Evolutionary conservation across 768 basidiomycete species (phyloP).

Genomic region (Phylloporus scabripes): DNA sequence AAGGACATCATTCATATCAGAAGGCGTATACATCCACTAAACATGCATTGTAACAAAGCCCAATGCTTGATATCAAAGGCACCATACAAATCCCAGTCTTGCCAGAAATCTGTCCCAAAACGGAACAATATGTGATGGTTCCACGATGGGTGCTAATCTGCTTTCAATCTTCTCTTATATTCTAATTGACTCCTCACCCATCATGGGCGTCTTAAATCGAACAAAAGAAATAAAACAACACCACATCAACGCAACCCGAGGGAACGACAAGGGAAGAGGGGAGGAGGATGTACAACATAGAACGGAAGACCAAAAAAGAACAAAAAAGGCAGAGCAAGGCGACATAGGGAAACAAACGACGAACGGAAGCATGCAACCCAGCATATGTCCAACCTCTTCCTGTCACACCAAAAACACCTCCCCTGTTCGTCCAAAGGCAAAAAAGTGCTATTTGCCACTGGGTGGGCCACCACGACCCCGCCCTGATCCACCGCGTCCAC

Average conservation of each 20-base stretch:
- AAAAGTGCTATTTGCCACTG: slow-evolving; percentile 18
- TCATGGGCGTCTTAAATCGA: slow-evolving; percentile 13
- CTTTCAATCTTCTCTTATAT: slow-evolving; percentile 4
- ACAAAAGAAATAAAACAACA: slow-evolving; percentile 3
- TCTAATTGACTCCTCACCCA: slow-evolving; percentile 24
- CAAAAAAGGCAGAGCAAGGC: slow-evolving; percentile 10
- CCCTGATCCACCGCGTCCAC: slow-evolving; percentile 40
- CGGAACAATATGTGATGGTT: no score
- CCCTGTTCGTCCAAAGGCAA: slow-evolving; percentile 1
- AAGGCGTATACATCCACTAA: no score
- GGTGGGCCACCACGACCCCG: slow-evolving; percentile 38
- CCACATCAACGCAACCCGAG: slow-evolving; percentile 10
- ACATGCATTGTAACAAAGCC: no score
- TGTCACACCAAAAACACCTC: not conserved
- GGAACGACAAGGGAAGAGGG: slow-evolving; percentile 4
- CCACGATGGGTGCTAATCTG: no score
- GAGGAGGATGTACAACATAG: slow-evolving; percentile 13
- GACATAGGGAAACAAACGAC: slow-evolving; percentile 11
- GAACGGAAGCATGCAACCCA: slow-evolving; percentile 11
- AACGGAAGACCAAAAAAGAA: slow-evolving; percentile 2
- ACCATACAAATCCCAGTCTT: no score
- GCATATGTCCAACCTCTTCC: slow-evolving; percentile 4
- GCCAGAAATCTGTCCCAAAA: no score
- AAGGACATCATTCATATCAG: no score
- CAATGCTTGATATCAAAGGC: no score